A percentile compares a stretch with the other conserved stretches of the same genome.
Evolutionary conservation across 139 green algal genomes (phyloP).

Genomic region (Tetraselmis striata): DNA sequence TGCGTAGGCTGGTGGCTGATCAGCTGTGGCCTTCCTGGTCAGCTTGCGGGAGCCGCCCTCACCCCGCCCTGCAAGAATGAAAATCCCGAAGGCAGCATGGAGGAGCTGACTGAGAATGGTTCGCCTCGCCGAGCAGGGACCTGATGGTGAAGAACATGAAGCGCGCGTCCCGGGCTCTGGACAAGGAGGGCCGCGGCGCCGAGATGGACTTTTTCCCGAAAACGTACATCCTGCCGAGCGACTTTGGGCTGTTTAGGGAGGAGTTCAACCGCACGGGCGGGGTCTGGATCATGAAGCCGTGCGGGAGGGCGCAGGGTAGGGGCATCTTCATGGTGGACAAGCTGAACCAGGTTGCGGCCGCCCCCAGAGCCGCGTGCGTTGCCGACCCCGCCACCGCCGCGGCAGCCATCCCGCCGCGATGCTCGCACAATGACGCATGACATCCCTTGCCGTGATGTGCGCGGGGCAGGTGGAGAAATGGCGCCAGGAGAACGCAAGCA

Average conservation of each 20-base stretch:
- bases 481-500: conserved; percentile 20
- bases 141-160: conserved; percentile 44
- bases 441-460: no score
- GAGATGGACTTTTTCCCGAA: neutral
- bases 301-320: conserved; percentile 31
- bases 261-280: conserved; percentile 28
- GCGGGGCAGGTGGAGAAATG: neutral
- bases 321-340: conserved; percentile 42
- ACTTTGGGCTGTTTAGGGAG: conserved; percentile 22
- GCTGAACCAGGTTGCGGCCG: conserved; percentile 28
- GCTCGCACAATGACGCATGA: no score
- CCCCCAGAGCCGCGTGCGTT: no score
- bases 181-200: neutral
- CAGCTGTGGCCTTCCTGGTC: no score
- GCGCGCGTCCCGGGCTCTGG: conserved; percentile 1
- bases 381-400: no score
- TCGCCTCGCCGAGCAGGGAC: no score
- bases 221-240: neutral
- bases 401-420: no score
- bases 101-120: no score
- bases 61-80: no score
- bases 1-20: no score
- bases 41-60: no score
- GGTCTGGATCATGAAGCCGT: conserved; percentile 43
- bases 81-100: no score